Conservation (phyloP, 2,329 filamentous ascomycete genomes). For the Penicillium nordicum region DNA sequence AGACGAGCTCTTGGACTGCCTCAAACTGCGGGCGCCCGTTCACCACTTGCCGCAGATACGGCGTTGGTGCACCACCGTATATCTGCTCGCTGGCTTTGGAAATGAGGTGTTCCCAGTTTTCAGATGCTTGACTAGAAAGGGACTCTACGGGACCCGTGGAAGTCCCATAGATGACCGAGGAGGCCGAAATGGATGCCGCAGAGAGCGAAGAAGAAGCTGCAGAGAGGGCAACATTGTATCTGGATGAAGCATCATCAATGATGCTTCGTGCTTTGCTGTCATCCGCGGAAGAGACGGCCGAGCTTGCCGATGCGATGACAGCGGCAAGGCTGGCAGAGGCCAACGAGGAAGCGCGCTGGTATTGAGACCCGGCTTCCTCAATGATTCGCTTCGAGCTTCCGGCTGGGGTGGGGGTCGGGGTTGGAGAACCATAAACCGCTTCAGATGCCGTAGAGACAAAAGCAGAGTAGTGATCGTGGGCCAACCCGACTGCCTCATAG, state of each 20-base stretch:
- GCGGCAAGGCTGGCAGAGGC: constrained; percentile 43
- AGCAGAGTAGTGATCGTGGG: constrained; percentile 73
- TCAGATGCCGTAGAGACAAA: constrained; percentile 70
- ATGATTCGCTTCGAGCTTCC: constrained; percentile 34
- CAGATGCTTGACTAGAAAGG: constrained; percentile 54
- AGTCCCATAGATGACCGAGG: constrained; percentile 46
- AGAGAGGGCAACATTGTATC: constrained; percentile 45
- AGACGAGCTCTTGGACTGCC: constrained; percentile 67
- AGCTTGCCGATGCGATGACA: constrained; percentile 41
- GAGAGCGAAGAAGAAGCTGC: constrained; percentile 44
- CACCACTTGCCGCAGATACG: constrained; percentile 62
- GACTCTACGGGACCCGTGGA: constrained; percentile 45
- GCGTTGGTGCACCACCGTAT: constrained; percentile 64
- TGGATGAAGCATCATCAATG: constrained; percentile 44
- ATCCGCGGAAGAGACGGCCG: constrained; percentile 32
- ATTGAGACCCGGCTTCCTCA: constrained; percentile 35
- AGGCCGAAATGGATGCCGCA: constrained; percentile 41
- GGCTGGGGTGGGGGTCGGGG: constrained; percentile 36
- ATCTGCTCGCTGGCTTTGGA: constrained; percentile 65
- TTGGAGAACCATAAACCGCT: constrained; percentile 64
- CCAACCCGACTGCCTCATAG: constrained; percentile 73
- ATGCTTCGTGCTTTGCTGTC: constrained; percentile 39
- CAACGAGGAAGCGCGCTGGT: constrained; percentile 34
- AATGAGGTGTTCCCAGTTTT: constrained; percentile 63
- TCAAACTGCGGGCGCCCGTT: constrained; percentile 63